Evolutionary conservation across 768 basidiomycete genomes (phyloP).

Genomic region (Lyophyllum decastes): DNA sequence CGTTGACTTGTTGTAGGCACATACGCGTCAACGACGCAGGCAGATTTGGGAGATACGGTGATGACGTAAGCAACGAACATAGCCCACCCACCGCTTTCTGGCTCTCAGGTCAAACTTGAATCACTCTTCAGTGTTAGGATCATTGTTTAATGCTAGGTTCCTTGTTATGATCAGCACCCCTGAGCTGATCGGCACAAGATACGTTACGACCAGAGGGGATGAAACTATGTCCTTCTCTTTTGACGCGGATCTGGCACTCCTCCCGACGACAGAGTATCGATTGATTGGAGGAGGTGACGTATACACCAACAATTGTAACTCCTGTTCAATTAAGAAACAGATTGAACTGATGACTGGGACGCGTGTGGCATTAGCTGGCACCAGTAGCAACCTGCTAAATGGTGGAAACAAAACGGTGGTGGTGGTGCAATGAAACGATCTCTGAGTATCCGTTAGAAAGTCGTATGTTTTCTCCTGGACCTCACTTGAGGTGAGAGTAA

Average conservation of each 20-base stretch:
- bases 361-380: not conserved
- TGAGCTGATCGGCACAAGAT: constrained; percentile 8
- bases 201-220: constrained; percentile 8
- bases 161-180: constrained; percentile 5
- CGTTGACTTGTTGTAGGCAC: not conserved
- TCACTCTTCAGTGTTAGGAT: not conserved
- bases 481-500: not conserved
- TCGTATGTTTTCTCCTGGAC: not conserved
- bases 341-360: not conserved
- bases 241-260: not conserved
- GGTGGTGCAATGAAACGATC: not conserved
- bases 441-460: not conserved
- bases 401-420: not conserved
- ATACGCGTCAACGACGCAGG: constrained; percentile 5
- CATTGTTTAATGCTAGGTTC: not conserved
- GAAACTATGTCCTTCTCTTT: constrained; percentile 1
- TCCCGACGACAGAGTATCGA: not conserved
- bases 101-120: not conserved
- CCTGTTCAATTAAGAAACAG: not conserved
- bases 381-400: not conserved
- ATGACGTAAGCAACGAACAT: constrained; percentile 16
- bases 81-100: not conserved
- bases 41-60: not conserved
- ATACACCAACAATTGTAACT: not conserved
- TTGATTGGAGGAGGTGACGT: too few relatives aligned